Base-by-base conservation (phyloP, 176 grass and related monocot genomes). In the Bromus sterilis region DNA sequence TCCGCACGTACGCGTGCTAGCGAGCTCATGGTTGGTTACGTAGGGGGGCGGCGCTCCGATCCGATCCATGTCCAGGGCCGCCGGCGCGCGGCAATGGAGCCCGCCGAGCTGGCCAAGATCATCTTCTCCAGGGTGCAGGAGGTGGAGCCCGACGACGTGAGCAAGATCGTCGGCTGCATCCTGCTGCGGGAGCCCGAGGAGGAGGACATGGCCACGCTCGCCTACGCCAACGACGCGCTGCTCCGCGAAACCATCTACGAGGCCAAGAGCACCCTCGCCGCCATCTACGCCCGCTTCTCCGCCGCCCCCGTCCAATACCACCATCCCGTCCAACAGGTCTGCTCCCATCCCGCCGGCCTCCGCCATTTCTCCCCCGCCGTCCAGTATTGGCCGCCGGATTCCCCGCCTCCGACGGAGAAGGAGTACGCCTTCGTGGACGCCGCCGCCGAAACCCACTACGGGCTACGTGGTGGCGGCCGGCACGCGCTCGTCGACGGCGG, bases 161-260 rank as follows among this genome's bases (percentile, higher is more conserved):
- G 83, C 48, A 98, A 92, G 87, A 95, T 98, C 73, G 84, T 98
- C 2, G 90, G 95, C 29, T 94, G 80, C 82, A 91, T 98, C 72
- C 86, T 93, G 6, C 81, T 98, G 1, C 70, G 84, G 13, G 84
- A 90, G 44, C 90, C 92, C 21, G 80, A 89, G 11, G 65, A 89
- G 40, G 57, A 89, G 0, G 95, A 98, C 21, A 91, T 98, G 88
- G 21, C 91, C 88, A 93, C 80, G n/a, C 85, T 93, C 39, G 95
- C 95, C 34, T 95, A 86, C 26, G 92, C 90, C 66, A 63, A 67
- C 21, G 92, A 98, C 0, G 62, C 78, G 20, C 30, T 37, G 3
- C 69, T 98, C 23, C 76, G 89, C 33, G 76, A 91, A 1, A 83
- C 66, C 66, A 89, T 94, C 30, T 58, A 42, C 7, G 81, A 95